Conservation (phyloP, 352 stramenopile genomes). For the Plasmopara muralis region DNA sequence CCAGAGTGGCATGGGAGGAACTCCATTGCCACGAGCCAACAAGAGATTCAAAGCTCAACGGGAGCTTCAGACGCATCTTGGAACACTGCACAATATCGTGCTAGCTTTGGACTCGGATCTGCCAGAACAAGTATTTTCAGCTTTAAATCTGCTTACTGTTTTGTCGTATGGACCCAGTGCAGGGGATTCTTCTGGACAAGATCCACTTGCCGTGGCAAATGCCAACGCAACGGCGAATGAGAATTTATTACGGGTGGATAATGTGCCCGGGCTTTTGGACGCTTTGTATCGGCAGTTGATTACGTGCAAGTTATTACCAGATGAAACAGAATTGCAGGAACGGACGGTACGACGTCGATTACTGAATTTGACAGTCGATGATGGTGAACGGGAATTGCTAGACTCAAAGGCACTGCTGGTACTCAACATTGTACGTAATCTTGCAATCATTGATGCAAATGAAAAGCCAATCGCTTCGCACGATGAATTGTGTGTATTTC, state of each 20-base stretch:
- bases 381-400: conserved; percentile 48
- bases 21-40: conserved; percentile 45
- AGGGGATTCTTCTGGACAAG: not conserved
- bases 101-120: conserved; percentile 64
- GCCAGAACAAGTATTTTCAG: conserved; percentile 42
- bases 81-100: conserved; percentile 61
- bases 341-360: conserved; percentile 22
- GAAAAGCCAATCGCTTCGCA: conserved; percentile 58
- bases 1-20: conserved; percentile 48
- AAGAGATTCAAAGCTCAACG: conserved; percentile 67
- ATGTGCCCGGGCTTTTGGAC: conserved; percentile 63
- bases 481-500: conserved; percentile 53
- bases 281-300: conserved; percentile 67
- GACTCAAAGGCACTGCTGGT: conserved; percentile 47
- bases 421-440: conserved; percentile 75
- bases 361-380: conserved; percentile 36
- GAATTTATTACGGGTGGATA: conserved; percentile 57
- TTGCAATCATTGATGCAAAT: conserved; percentile 67
- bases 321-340: conserved; percentile 19
- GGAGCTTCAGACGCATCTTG: conserved; percentile 35
- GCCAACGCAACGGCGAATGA: conserved; percentile 32
- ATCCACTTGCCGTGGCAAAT: too few species aligned
- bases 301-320: conserved; percentile 39
- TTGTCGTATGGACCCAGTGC: conserved; percentile 44
- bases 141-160: conserved; percentile 66